Evolutionary conservation across 2,329 filamentous ascomycete genomes (phyloP).

Genomic region (Pseudopyricularia cyperi): DNA sequence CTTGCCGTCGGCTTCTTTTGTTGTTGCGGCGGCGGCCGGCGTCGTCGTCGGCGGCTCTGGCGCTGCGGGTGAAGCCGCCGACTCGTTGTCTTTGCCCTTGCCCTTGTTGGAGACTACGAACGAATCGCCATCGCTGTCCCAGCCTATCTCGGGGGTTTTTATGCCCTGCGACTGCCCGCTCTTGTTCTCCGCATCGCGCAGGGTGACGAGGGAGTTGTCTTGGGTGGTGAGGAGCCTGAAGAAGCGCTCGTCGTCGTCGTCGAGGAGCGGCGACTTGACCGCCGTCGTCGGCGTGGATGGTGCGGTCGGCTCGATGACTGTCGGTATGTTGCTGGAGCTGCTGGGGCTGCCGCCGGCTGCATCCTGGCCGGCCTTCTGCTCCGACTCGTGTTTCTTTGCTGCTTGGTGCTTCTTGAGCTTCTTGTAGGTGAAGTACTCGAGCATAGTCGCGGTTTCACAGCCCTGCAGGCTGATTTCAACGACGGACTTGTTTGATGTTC

Average conservation of each 20-base stretch:
- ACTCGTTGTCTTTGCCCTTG: constrained; percentile 18
- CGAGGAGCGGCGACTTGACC: constrained; percentile 31
- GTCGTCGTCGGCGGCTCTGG: constrained; percentile 8
- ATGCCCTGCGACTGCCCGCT: constrained; percentile 27
- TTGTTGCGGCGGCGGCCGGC: constrained; percentile 10
- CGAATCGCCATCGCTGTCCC: constrained; percentile 29
- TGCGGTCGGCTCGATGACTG: not conserved
- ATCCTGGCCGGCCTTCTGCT: constrained; percentile 6
- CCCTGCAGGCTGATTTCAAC: not conserved
- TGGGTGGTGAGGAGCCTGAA: constrained; percentile 37
- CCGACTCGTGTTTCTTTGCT: constrained; percentile 27
- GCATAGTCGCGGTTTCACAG: constrained; percentile 27
- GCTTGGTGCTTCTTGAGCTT: constrained; percentile 49
- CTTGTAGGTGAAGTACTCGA: constrained; percentile 50
- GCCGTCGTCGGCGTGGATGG: constrained; percentile 4
- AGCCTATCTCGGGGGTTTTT: constrained; percentile 35
- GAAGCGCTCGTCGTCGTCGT: constrained; percentile 44
- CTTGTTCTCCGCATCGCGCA: not conserved
- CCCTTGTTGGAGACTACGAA: constrained; percentile 13
- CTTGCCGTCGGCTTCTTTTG: constrained; percentile 9
- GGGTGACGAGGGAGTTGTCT: constrained; percentile 6
- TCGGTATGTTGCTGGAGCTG: not conserved
- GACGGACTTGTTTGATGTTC: not conserved
- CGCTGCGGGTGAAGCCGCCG: too few species aligned
- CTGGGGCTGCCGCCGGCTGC: not conserved